phyloP scores from a whole-genome alignment of 495 filamentous ascomycete species.

The Xylaria sp. region DNA sequence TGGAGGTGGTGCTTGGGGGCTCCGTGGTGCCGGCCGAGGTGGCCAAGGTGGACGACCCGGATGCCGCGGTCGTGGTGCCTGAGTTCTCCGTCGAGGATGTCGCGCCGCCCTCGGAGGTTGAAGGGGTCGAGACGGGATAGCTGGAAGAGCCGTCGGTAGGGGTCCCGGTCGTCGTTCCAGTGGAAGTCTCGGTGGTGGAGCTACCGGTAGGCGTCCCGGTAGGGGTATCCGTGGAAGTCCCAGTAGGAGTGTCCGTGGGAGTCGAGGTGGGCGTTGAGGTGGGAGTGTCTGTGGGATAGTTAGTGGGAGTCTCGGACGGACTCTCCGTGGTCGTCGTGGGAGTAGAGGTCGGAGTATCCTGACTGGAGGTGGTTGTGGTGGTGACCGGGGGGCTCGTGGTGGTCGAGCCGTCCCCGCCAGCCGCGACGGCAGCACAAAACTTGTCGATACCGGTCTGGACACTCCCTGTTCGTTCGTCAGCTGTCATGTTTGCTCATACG shows the following conservation, averaged over 20 bases:
- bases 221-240: conserved; percentile 1
- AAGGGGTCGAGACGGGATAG: conserved; percentile 9
- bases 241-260: conserved; percentile 12
- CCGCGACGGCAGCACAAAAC: conserved; percentile 37
- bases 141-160: conserved; percentile 25
- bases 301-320: conserved; percentile 28
- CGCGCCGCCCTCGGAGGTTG: conserved; percentile 11
- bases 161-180: neutral
- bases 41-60: conserved; percentile 16
- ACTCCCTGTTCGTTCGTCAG: conserved; percentile 31
- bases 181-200: conserved; percentile 17
- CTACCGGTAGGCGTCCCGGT: neutral
- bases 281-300: conserved; percentile 24
- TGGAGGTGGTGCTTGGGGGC: conserved; percentile 10
- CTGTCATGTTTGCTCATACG: neutral
- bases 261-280: conserved; percentile 21
- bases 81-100: conserved; percentile 9
- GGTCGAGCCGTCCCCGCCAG: conserved; percentile 9
- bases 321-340: conserved; percentile 22
- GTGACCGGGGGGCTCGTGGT: conserved; percentile 9
- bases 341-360: conserved; percentile 21
- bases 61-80: conserved; percentile 7
- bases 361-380: conserved; percentile 17
- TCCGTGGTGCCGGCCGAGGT: conserved; percentile 13
- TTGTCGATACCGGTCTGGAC: conserved; percentile 39